phyloP scores from a whole-genome alignment of 2,329 filamentous ascomycete genomes.

The Sporothrix pallida region DNA sequence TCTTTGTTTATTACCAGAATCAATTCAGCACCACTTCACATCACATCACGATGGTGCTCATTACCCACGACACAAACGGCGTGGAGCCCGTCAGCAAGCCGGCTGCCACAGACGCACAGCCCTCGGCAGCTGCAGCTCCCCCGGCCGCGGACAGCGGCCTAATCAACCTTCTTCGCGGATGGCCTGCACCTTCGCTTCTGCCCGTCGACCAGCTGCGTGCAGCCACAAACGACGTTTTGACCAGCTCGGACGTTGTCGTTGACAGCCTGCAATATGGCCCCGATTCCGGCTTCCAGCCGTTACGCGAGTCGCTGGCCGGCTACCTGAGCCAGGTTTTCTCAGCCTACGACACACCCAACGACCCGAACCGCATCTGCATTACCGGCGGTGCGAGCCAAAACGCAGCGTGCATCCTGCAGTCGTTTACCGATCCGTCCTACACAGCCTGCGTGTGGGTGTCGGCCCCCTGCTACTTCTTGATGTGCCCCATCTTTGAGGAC shows the following conservation, averaged over 20 bases:
- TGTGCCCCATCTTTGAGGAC: constrained; percentile 84
- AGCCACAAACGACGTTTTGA: constrained; percentile 66
- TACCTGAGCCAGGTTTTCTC: constrained; percentile 73
- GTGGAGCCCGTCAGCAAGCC: not conserved
- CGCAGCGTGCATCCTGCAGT: constrained; percentile 75
- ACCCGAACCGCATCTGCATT: constrained; percentile 72
- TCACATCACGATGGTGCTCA: not conserved
- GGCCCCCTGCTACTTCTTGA: constrained; percentile 83
- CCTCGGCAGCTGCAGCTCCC: not conserved
- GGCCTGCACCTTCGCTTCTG: constrained; percentile 68
- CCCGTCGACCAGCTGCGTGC: constrained; percentile 66
- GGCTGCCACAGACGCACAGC: not conserved
- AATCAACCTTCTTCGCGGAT: constrained; percentile 72
- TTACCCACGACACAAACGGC: not conserved
- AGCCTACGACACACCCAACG: constrained; percentile 40
- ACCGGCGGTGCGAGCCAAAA: constrained; percentile 87
- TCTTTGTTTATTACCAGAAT: too few species aligned
- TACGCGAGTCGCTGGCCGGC: constrained; percentile 69
- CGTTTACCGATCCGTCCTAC: constrained; percentile 78
- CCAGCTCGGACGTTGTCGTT: constrained; percentile 58
- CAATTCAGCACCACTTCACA: not conserved
- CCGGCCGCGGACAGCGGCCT: constrained; percentile 40
- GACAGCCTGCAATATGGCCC: constrained; percentile 80
- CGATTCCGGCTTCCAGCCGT: constrained; percentile 73
- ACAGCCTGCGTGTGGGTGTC: constrained; percentile 81